Evolutionary conservation across 2,329 filamentous ascomycete genomes (phyloP).

Genomic region (Cadophora sp.): DNA sequence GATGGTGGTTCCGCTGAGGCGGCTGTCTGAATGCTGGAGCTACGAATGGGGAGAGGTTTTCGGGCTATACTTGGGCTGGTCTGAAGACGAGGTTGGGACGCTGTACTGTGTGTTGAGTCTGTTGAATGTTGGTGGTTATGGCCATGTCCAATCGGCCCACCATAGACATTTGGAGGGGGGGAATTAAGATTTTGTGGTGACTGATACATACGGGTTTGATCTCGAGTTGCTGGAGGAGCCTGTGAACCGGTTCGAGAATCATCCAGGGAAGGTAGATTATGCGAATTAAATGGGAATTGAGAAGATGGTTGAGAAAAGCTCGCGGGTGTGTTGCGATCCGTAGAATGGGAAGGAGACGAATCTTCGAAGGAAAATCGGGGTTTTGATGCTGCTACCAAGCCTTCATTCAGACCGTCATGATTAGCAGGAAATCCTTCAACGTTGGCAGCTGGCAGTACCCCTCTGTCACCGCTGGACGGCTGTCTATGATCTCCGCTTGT

Average conservation of each 20-base stretch:
- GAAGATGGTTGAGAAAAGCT: conserved; percentile 32
- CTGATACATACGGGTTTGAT: conserved; percentile 32
- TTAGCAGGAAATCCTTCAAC: conserved; percentile 46
- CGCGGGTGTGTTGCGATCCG: conserved; percentile 29
- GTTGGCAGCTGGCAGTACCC: conserved; percentile 48
- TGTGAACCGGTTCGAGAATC: conserved; percentile 19
- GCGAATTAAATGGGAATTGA: conserved; percentile 29
- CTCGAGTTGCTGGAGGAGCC: conserved; percentile 15
- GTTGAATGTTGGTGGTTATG: conserved; percentile 34
- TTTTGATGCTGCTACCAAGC: conserved; percentile 44
- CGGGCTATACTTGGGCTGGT: conserved; percentile 54
- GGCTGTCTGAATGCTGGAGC: conserved; percentile 48
- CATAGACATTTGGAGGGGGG: conserved; percentile 21
- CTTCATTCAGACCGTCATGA: conserved; percentile 44
- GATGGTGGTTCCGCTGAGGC: conserved; percentile 48
- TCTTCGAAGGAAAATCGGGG: conserved; percentile 41
- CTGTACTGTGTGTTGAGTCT: conserved; percentile 36
- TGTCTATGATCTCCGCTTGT: conserved; percentile 36
- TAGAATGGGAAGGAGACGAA: conserved; percentile 32
- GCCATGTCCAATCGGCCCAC: conserved; percentile 17
- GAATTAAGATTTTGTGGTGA: conserved; percentile 29
- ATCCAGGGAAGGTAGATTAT: conserved; percentile 13
- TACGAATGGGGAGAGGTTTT: conserved; percentile 58
- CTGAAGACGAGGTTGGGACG: conserved; percentile 44
- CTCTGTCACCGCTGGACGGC: conserved; percentile 48